Evolutionary conservation across 2,329 filamentous ascomycete species (phyloP), one percentile per base, ranked within the genome.

Genomic region (Aspergillus japonicus): DNA sequence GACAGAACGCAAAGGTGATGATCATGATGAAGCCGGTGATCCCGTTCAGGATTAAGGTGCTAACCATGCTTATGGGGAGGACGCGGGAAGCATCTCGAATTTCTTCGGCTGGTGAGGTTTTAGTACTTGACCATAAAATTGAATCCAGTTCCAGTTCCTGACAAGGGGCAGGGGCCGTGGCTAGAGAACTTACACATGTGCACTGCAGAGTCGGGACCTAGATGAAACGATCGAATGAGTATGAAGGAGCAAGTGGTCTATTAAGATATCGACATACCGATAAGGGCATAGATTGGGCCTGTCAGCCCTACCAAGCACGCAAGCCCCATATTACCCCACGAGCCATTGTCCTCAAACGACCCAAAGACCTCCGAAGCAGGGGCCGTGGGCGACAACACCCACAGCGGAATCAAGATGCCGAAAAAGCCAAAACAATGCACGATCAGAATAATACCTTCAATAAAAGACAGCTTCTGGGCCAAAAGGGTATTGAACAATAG

Each of bases 401-500:
- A 73, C 48, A 78, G 60, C 1, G 70, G 66, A 26, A 75, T 73
- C 16, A 82, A 64, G 4, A 80, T 72, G 1, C 72, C 75, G 42
- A 82, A 70, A 56, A 81, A 82, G 4, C 79, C 79, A 16, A 75
- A 62, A 5, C 80, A 67, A 47, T 85, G 83, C 7, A 85, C 64
- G 42, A 81, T 75, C 24, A 86, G 70, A 51, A 84, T 77, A 5
- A 81, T 52, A 0, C 77, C 78, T 66, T 86, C 83, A 47, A 86
- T 75, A 51, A 80, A 76, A 24, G 84, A 80, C 19, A 86, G 73
- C 2, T 74, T 60, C 44, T 66, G 71, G 14, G 71, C 80, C 16
- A 82, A 71, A 6, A 81, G 74, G 0, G 80, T 82, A 67, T 85
- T 85, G 73, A 85, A 75, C 31, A 82, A 68, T 12, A 83, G 76